Evolutionary conservation across 2,329 filamentous ascomycete genomes (phyloP), one percentile per base, ranked within the genome.

Genomic region (Lizonia empirigonia): DNA sequence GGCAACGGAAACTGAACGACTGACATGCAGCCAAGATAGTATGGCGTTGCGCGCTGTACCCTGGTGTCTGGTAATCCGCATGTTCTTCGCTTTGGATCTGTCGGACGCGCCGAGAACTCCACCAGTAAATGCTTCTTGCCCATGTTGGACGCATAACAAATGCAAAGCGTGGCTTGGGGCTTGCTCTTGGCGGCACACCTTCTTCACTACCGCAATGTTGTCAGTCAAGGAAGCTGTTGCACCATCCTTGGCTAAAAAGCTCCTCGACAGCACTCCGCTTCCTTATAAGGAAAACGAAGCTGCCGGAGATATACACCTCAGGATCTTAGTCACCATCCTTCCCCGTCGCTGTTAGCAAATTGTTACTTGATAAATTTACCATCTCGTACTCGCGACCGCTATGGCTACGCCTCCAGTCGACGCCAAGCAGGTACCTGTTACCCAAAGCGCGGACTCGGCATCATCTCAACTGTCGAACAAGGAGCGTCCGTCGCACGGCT

Each of bases 381-480:
- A 12, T 30, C 16, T 12, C 33, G 37, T 35, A 24, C 27, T 50
- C 29, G 48, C n/a, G 20, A 41, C 45, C 29, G 36, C 34, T 13
- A 64, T 64, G 61, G 54, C 59, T 53, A 49, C 45, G 26, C 20
- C 44, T 27, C 20, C 26, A 16, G 20, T 44, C 19, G 56, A 40
- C 19, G 41, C 45, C 18, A 64, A 64, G 53, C 58, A 61, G 51
- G 53, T 56, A 29, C 48, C 60, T 47, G 41, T 54, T 36, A 42
- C 53, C 27, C 44, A 58, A 13, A 39, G 20, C 12, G 49, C 37
- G 22, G 62, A 63, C 40, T 55, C 62, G n/a, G 53, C 33, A 22
- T 63, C 60, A 4, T 59, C 56, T 8, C 29, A 53, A 8, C n/a
- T 33, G 9, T 56, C 50, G 8, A 49, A 47, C 7, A 42, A 36